These are phyloP conservation scores for Naegleria gruberi DNA, from an alignment of 208 protist species.

Conservation along the genomic window DNA sequence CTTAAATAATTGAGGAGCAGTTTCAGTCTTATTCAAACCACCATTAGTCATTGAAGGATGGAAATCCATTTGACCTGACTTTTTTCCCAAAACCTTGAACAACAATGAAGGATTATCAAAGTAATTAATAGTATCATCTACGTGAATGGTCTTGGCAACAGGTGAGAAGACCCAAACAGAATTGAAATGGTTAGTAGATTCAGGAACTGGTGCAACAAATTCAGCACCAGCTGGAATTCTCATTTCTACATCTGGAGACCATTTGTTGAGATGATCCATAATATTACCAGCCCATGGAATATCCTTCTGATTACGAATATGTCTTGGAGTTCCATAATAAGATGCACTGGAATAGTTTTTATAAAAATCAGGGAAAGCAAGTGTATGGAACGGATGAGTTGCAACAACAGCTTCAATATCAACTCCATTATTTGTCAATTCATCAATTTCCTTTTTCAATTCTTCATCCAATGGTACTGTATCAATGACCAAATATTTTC, in stretches of 20 bases:
- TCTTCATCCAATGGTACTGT: neutral
- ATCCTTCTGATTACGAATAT: neutral
- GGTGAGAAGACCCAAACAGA: neutral
- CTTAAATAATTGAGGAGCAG: neutral
- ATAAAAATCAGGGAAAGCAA: constrained; percentile 10
- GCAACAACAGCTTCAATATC: constrained; percentile 16
- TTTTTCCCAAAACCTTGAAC: neutral
- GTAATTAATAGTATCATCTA: constrained; percentile 3
- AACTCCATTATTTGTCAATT: neutral
- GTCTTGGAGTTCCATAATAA: constrained; percentile 25
- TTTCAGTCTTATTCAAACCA: neutral
- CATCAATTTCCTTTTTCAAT: neutral
- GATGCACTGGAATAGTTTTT: constrained; percentile 3
- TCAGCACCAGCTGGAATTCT: constrained; percentile 8
- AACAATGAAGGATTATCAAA: neutral
- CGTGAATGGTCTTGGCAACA: neutral
- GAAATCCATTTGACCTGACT: neutral
- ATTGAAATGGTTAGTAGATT: neutral
- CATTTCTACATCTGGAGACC: constrained; percentile 14
- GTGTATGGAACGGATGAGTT: constrained; percentile 20
- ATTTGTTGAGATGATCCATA: neutral
- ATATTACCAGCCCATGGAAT: constrained; percentile 18
- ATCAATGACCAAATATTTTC: constrained; percentile 12
- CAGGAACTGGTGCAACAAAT: neutral
- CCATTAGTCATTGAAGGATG: neutral